A percentile compares a stretch with the other conserved stretches of the same genome.
Conservation (phyloP, 1,139 yeast genomes). For the Hansenula lynferdii region DNA sequence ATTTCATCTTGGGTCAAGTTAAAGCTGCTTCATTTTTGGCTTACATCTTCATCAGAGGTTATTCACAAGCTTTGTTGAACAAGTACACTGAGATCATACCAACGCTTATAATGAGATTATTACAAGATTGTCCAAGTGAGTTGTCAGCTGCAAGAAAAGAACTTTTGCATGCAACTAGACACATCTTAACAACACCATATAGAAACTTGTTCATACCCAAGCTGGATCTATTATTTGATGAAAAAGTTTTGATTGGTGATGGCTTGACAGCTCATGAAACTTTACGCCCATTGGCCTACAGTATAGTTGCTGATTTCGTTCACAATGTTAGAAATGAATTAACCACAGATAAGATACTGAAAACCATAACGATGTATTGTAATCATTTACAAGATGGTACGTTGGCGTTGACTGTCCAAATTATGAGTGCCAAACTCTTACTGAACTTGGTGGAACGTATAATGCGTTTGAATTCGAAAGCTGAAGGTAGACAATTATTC, state of each 20-base stretch:
- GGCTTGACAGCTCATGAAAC: conserved; percentile 92
- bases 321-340: conserved; percentile 88
- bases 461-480: conserved; percentile 59
- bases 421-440: conserved; percentile 92
- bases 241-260: conserved; percentile 83
- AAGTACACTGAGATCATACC: conserved; percentile 74
- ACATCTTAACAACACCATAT: conserved; percentile 85
- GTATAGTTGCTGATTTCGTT: conserved; percentile 93
- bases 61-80: conserved; percentile 60
- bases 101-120: conserved; percentile 73
- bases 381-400: conserved; percentile 76
- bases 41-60: conserved; percentile 83
- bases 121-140: conserved; percentile 98
- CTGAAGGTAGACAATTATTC: conserved; percentile 80
- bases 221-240: conserved; percentile 79
- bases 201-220: conserved; percentile 80
- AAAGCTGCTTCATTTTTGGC: conserved; percentile 96
- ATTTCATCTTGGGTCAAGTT: conserved; percentile 91
- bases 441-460: conserved; percentile 87
- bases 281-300: conserved; percentile 82
- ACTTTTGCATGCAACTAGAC: conserved; percentile 89
- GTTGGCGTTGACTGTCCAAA: conserved; percentile 86
- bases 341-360: conserved; percentile 80
- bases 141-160: conserved; percentile 90
- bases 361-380: conserved; percentile 82